These are phyloP conservation scores for Pelargonium fulgidum DNA, from an alignment of 441 rosid genomes.

Conservation along the genomic window DNA sequence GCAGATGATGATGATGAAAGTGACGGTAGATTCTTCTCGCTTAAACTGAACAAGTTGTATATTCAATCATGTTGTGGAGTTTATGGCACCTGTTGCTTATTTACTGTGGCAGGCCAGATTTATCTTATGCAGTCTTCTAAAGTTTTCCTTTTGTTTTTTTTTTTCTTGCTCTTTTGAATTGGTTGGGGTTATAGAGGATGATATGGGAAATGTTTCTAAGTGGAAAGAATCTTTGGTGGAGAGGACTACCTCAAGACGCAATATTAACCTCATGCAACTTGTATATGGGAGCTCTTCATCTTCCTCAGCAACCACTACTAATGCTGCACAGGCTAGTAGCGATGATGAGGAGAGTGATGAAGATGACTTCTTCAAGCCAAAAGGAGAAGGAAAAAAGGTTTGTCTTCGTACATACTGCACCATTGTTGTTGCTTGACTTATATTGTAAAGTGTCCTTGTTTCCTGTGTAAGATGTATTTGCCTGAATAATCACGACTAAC, in stretches of 20 bases:
- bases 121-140: background rate
- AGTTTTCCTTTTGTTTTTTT: constrained; percentile 16
- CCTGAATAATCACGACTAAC: background rate
- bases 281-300: constrained; percentile 60
- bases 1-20: constrained; percentile 30
- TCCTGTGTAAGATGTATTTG: background rate
- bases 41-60: background rate
- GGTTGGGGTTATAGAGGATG: constrained; percentile 33
- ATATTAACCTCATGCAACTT: constrained; percentile 60
- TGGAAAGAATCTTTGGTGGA: constrained; percentile 75
- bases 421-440: background rate
- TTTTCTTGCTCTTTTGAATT: constrained; percentile 14
- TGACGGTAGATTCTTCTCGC: constrained; percentile 35
- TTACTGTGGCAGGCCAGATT: background rate
- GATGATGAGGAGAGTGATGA: constrained; percentile 56
- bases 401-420: constrained; percentile 16
- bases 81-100: background rate
- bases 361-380: constrained; percentile 82
- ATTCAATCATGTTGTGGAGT: background rate
- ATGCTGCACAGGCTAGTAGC: constrained; percentile 36
- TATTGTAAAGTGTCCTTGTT: background rate
- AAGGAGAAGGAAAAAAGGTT: constrained; percentile 69
- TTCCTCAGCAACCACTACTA: constrained; percentile 22
- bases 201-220: constrained; percentile 63
- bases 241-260: constrained; percentile 43